Conservation (phyloP, 2,329 filamentous ascomycete species). For the Cytospora schulzeri region DNA sequence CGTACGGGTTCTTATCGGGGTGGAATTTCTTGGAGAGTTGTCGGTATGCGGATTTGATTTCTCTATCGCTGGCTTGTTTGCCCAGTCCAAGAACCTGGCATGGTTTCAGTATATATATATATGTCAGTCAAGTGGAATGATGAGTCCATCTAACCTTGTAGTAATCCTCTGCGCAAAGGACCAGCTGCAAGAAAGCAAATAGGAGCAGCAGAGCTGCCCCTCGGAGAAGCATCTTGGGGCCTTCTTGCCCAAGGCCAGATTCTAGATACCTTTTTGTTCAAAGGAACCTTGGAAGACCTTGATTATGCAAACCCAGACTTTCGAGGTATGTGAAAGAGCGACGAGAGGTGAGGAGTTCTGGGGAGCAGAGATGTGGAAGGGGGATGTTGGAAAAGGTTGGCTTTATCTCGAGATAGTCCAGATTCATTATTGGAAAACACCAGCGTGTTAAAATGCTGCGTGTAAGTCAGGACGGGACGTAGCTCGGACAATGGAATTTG, state of each 20-base stretch:
- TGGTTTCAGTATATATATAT: constrained; percentile 7
- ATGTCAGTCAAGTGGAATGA: not conserved
- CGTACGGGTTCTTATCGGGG: constrained; percentile 96
- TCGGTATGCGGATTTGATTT: constrained; percentile 93
- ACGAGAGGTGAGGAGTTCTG: constrained; percentile 22
- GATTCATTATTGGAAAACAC: constrained; percentile 28
- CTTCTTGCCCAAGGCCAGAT: constrained; percentile 12
- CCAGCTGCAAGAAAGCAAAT: constrained; percentile 56
- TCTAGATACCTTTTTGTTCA: not conserved
- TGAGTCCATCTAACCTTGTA: constrained; percentile 60
- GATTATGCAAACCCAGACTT: not conserved
- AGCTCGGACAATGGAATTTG: not conserved
- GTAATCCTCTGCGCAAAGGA: constrained; percentile 68
- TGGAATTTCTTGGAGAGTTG: constrained; percentile 93
- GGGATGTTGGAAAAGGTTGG: not conserved
- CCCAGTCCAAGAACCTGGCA: constrained; percentile 75
- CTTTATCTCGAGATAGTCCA: constrained; percentile 17
- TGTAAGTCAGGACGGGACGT: constrained; percentile 20
- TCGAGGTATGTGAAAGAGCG: constrained; percentile 24
- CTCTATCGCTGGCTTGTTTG: constrained; percentile 76
- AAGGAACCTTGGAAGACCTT: not conserved
- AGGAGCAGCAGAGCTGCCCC: constrained; percentile 54
- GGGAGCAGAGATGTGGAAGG: constrained; percentile 2
- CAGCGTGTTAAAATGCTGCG: constrained; percentile 32
- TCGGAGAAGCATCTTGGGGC: constrained; percentile 53